Percentiles rank a stretch among this genome's conserved stretches.
phyloP scores from a whole-genome alignment of 257 asterid species.

The Lithospermum erythrorhizon region DNA sequence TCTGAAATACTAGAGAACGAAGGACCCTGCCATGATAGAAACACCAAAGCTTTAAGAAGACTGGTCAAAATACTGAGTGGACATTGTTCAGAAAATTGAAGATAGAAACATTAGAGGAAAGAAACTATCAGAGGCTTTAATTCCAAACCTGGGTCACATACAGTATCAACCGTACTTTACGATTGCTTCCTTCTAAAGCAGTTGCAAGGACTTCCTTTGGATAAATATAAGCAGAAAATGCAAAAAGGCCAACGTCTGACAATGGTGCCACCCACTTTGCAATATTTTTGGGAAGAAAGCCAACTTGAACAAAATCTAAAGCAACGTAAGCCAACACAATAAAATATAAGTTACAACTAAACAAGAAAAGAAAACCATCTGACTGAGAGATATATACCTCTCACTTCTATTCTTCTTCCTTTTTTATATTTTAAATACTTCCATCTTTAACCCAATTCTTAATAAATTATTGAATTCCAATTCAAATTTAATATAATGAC shows the following conservation, averaged over 20 bases:
- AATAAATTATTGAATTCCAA: not conserved
- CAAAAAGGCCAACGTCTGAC: constrained; percentile 56
- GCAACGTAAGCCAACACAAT: constrained; percentile 6
- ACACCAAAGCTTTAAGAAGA: constrained; percentile 12
- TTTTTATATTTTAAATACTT: not conserved
- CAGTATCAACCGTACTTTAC: constrained; percentile 50
- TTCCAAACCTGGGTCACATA: constrained; percentile 54
- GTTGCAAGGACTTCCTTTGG: constrained; percentile 71
- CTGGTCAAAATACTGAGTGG: constrained; percentile 3
- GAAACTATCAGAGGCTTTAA: constrained; percentile 1
- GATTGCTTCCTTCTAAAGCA: constrained; percentile 72
- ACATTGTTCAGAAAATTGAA: constrained; percentile 11
- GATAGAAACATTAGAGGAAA: constrained; percentile 5
- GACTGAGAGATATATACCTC: not conserved
- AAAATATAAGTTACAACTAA: not conserved
- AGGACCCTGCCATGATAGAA: constrained; percentile 50
- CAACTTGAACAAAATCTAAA: constrained; percentile 64
- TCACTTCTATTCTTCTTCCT: not conserved
- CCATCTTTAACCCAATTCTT: not conserved
- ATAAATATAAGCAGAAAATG: constrained; percentile 68
- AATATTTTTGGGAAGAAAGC: constrained; percentile 64
- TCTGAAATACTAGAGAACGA: constrained; percentile 38
- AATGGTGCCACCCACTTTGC: constrained; percentile 87
- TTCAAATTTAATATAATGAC: not conserved
- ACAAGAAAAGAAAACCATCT: not conserved